These are phyloP conservation scores for Acacia confusa DNA, from an alignment of 306 rosid genomes.

Conservation along the genomic window DNA sequence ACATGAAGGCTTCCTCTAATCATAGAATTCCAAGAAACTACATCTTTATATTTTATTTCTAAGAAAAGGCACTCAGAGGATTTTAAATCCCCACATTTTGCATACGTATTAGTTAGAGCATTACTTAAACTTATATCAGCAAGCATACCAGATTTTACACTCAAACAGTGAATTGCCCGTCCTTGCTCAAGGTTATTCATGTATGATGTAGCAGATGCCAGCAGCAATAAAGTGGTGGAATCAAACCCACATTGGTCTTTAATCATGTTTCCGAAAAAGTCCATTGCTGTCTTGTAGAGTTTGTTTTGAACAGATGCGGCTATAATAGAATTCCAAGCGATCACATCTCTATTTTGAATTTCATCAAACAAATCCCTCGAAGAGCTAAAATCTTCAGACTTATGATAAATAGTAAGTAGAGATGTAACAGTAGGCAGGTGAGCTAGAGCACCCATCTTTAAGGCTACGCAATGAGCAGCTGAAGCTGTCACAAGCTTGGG, in stretches of 20 bases:
- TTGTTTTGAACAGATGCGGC: slow-evolving; percentile 47
- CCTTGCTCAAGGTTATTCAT: slow-evolving; percentile 45
- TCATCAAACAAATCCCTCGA: slow-evolving; percentile 49
- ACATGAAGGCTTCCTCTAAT: slow-evolving; percentile 52
- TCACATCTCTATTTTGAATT: slow-evolving; percentile 43
- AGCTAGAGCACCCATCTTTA: slow-evolving; percentile 48
- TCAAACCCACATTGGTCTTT: slow-evolving; percentile 42
- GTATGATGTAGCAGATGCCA: slow-evolving; percentile 41
- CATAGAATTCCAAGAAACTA: slow-evolving; percentile 59
- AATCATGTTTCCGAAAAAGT: slow-evolving; percentile 44
- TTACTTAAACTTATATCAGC: slow-evolving; percentile 43
- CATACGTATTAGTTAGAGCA: slow-evolving; percentile 54
- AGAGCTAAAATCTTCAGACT: slow-evolving; percentile 41
- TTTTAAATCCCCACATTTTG: slow-evolving; percentile 45
- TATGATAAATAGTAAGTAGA: slow-evolving; percentile 49
- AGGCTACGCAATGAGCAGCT: slow-evolving; percentile 45
- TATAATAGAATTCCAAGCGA: slow-evolving; percentile 59
- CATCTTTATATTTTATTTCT: slow-evolving; percentile 46
- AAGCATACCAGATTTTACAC: slow-evolving; percentile 53
- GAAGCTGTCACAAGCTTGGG: slow-evolving; percentile 32
- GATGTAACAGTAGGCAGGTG: slow-evolving; percentile 50
- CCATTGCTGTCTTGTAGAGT: slow-evolving; percentile 36
- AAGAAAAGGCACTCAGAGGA: slow-evolving; percentile 43
- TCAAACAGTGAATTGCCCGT: slow-evolving; percentile 45
- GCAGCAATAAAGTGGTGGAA: slow-evolving; percentile 61